These are phyloP conservation scores for Colletotrichum musae DNA, from an alignment of 2,329 filamentous ascomycete species.

Conservation along the genomic window DNA sequence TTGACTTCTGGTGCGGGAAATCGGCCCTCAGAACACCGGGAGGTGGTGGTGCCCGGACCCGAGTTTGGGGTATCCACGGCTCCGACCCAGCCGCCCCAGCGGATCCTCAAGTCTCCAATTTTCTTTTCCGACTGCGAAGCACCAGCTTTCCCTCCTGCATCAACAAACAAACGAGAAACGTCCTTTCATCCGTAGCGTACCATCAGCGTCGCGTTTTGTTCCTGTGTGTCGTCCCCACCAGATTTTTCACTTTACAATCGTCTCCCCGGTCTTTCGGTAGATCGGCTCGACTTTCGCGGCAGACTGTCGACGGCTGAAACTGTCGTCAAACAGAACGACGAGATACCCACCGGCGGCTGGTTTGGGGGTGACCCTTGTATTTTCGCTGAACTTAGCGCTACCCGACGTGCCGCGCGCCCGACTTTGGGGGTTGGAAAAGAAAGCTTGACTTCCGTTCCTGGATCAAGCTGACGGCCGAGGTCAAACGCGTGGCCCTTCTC, in stretches of 20 bases:
- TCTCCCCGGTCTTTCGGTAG: conserved; percentile 1
- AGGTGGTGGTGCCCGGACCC: conserved; percentile 20
- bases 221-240: background rate
- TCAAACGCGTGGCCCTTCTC: background rate
- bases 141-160: background rate
- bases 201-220: background rate
- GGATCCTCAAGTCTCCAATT: conserved; percentile 8
- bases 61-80: conserved; percentile 34
- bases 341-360: background rate
- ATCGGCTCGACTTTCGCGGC: conserved; percentile 27
- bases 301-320: conserved; percentile 35
- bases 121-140: background rate
- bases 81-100: conserved; percentile 32
- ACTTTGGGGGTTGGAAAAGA: background rate
- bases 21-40: conserved; percentile 23
- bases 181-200: background rate
- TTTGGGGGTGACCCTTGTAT: conserved; percentile 12
- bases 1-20: conserved; percentile 17
- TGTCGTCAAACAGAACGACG: conserved; percentile 35
- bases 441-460: background rate
- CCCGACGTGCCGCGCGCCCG: background rate
- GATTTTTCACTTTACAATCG: background rate
- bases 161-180: background rate
- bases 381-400: background rate
- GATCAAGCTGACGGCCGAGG: background rate